Base-by-base conservation (phyloP, 108 stramenopile genomes). In the Skeletonema menzelii region DNA sequence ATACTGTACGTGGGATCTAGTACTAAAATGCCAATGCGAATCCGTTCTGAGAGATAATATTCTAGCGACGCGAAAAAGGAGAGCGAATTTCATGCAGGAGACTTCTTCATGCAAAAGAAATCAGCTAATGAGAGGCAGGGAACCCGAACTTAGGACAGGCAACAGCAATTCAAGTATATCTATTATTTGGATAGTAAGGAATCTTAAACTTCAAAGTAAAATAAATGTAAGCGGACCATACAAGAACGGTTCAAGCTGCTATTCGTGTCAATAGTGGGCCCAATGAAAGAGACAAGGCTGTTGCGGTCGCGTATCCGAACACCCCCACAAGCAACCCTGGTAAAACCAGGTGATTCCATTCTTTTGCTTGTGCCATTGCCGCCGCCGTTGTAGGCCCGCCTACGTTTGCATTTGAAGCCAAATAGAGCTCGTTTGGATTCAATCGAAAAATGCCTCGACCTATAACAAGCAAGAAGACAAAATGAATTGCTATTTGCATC, bases 351-450 rank as follows among this genome's bases (percentile, higher is more conserved):
- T 83, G 79, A 40, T 87, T 88, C 97, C 97, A 97, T 64, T 89
- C 79, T 73, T 97, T 97, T 12, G 94, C 94, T 59, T 88, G 89
- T 24, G 95, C 93, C 94, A 97, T 95, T 35, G 95, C 95, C 5
- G 97, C 97, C 8, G 97, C 97, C 0, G 93, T 94, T 8, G 93
- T 94, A 1, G 93, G 97, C 0, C 97, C 97, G 3, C 97, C 97
- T 4, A 97, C 94, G 69, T 93, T 93, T 14, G 97, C 97, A 72
- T 97, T 97, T 2, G 87, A 88, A 12, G 97, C 95, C 4, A 97
- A 68, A 37, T 90, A 88, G 4, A 97, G 83, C 65, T 96, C 93
- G 22, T 87, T 70, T 13, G 78, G 57, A 10, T 87, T 77, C 46
- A 97, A 75, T 19, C 83, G 73, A n/a, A 94, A 81, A 6, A 91